These are phyloP conservation scores for Rheum nobile DNA, from an alignment of 148 eudicot species.

Conservation along the genomic window DNA sequence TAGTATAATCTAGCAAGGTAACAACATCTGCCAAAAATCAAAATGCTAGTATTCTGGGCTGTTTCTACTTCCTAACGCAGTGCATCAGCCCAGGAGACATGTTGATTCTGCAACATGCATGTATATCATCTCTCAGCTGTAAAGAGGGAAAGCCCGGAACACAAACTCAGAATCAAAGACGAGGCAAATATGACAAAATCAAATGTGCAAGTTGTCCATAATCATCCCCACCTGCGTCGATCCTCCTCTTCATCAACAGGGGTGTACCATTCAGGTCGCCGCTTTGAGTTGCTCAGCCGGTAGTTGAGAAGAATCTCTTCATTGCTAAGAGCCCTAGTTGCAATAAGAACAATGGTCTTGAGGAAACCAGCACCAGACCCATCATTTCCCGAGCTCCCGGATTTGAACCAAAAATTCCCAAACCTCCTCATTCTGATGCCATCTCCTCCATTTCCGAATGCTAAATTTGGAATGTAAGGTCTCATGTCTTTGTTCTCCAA, in stretches of 20 bases:
- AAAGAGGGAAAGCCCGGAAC: not conserved
- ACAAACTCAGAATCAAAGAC: not conserved
- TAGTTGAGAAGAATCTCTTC: constrained; percentile 84
- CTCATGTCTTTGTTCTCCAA: constrained; percentile 65
- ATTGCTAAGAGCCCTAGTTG: constrained; percentile 49
- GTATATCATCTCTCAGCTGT: constrained; percentile 5
- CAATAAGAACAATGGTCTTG: constrained; percentile 68
- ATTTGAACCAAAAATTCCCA: constrained; percentile 83
- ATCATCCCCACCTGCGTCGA: constrained; percentile 65
- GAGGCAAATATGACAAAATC: not conserved
- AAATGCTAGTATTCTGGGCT: not conserved
- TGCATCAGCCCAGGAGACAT: not conserved
- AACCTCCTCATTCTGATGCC: constrained; percentile 53
- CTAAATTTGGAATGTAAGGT: constrained; percentile 64
- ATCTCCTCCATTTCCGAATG: constrained; percentile 49
- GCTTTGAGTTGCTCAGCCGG: constrained; percentile 74
- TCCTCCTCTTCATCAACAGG: constrained; percentile 95
- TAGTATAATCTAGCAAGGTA: not conserved
- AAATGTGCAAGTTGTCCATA: not conserved
- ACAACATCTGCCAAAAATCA: not conserved
- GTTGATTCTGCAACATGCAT: not conserved
- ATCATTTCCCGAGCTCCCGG: constrained; percentile 35
- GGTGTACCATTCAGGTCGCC: constrained; percentile 76
- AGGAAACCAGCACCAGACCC: constrained; percentile 35
- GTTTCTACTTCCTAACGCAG: not conserved